These are phyloP conservation scores for Pseudodiploospora longispora DNA, from an alignment of 2,329 filamentous ascomycete genomes.

Conservation along the genomic window DNA sequence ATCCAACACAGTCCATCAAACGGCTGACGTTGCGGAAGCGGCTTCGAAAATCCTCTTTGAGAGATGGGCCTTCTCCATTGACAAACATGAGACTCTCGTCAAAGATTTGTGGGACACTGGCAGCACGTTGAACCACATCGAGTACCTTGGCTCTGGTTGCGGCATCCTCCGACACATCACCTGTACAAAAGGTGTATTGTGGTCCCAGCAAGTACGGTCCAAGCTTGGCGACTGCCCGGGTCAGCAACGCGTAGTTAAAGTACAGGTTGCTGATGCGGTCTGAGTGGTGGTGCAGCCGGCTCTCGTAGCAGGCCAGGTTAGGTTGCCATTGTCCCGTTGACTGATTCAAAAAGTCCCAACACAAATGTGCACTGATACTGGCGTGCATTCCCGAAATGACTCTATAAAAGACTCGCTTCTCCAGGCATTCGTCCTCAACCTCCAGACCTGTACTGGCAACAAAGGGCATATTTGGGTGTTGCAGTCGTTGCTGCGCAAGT, in stretches of 20 bases:
- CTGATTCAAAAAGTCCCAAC: slow-evolving; percentile 93
- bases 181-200: slow-evolving; percentile 85
- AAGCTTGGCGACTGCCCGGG: slow-evolving; percentile 84
- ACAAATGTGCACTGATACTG: slow-evolving; percentile 91
- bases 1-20: slow-evolving; percentile 97
- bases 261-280: slow-evolving; percentile 96
- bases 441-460: slow-evolving; percentile 60
- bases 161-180: slow-evolving; percentile 70
- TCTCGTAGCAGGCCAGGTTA: slow-evolving; percentile 81
- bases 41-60: slow-evolving; percentile 97
- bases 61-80: slow-evolving; percentile 60
- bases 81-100: slow-evolving; percentile 96
- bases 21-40: slow-evolving; percentile 95
- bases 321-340: slow-evolving; percentile 88
- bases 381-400: slow-evolving; percentile 97
- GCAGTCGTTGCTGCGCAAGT: slow-evolving; percentile 42
- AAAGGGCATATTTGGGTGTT: slow-evolving; percentile 46
- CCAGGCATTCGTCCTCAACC: slow-evolving; percentile 83
- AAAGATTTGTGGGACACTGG: slow-evolving; percentile 71
- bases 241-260: slow-evolving; percentile 97
- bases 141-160: slow-evolving; percentile 75
- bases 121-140: slow-evolving; percentile 63
- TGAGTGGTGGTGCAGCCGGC: slow-evolving; percentile 73
- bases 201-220: slow-evolving; percentile 61
- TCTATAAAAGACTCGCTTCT: slow-evolving; percentile 97